Percentiles rank a stretch among this genome's conserved stretches.
These are phyloP conservation scores for Chloromonas sp. DNA, from an alignment of 163 green algal genomes.

Conservation along the genomic window DNA sequence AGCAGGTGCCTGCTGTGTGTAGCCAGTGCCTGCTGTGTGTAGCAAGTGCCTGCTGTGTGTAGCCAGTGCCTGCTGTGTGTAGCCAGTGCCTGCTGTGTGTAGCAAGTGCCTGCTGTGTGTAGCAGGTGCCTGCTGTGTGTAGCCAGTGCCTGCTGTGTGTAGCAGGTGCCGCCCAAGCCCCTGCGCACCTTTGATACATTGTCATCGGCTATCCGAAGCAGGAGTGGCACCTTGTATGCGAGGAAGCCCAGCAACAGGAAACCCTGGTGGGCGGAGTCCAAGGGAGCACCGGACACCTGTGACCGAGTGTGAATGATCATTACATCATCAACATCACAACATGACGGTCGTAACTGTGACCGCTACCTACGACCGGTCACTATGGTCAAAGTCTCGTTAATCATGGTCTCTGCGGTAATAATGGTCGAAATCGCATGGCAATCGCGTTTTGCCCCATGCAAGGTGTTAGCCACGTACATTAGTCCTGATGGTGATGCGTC, in stretches of 20 bases:
- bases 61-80: not conserved
- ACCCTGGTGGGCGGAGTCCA: slow-evolving; percentile 29
- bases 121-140: not conserved
- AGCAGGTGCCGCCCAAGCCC: not conserved
- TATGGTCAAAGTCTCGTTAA: no score
- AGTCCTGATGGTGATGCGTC: no score
- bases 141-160: slow-evolving; percentile 1
- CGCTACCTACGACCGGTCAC: no score
- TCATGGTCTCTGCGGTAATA: no score
- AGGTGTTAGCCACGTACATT: no score
- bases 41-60: not conserved
- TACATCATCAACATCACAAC: no score
- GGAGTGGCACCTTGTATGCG: slow-evolving; percentile 54
- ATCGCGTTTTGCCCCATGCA: no score
- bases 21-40: not conserved
- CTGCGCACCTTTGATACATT: slow-evolving; percentile 30
- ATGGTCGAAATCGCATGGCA: no score
- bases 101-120: not conserved
- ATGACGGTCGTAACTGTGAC: no score
- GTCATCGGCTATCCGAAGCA: slow-evolving; percentile 39
- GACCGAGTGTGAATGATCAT: no score
- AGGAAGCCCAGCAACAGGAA: slow-evolving; percentile 61
- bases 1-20: not conserved
- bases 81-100: not conserved
- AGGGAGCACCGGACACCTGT: not conserved